Conservation (phyloP, 2,329 filamentous ascomycete species). For the Teratosphaeria gauchensis region DNA sequence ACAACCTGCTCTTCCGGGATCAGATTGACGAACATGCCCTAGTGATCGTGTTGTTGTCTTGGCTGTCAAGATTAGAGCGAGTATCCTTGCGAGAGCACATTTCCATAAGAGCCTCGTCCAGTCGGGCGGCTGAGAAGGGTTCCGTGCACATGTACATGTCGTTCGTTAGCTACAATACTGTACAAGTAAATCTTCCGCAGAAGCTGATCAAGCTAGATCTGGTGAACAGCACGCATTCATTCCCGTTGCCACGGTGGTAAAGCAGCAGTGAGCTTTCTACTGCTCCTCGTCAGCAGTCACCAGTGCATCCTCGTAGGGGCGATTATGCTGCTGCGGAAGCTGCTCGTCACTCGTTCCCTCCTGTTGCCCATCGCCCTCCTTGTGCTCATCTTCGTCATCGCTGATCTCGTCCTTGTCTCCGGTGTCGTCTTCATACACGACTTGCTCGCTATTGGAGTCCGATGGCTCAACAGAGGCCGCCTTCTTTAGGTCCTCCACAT, state of each 20-base stretch:
- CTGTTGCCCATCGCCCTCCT: not conserved
- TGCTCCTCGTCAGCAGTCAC: not conserved
- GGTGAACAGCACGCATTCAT: not conserved
- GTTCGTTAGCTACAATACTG: not conserved
- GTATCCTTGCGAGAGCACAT: too few relatives aligned
- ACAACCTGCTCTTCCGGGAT: not conserved
- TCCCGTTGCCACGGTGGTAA: not conserved
- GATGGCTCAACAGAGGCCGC: not conserved
- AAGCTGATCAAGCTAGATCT: not conserved
- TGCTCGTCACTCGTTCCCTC: not conserved
- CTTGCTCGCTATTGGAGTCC: not conserved
- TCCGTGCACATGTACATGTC: not conserved
- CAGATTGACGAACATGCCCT: not conserved
- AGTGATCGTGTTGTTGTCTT: not conserved
- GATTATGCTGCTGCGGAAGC: not conserved
- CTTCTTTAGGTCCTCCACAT: constrained; percentile 11
- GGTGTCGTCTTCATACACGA: not conserved
- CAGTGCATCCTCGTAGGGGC: not conserved
- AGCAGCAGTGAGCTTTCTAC: not conserved
- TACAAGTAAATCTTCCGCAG: not conserved
- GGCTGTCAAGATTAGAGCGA: not conserved
- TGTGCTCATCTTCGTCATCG: not conserved
- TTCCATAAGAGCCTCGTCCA: not conserved
- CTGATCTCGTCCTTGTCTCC: not conserved
- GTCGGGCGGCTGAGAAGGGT: not conserved